Base-by-base conservation (phyloP, 805 yeast genomes). In the Candida qinlingensis region DNA sequence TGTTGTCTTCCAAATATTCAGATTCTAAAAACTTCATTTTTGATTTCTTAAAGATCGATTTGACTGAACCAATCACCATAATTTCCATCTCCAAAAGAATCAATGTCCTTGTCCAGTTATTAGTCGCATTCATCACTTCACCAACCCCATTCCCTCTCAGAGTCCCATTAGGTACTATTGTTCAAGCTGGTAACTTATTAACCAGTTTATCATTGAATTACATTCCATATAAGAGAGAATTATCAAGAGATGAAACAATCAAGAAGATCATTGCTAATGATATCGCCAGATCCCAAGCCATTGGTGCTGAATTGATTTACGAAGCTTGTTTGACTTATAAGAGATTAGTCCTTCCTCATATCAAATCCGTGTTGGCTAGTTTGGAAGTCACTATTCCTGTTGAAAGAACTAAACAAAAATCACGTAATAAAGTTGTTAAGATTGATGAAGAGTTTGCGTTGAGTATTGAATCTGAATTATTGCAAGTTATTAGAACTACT, bases 361-460 rank as follows among this genome's bases (percentile, higher is more conserved):
- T 79, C 39, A 63, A 68, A 25, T 64, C 72, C n/a, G 66, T 84
- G 13, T 59, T 83, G 12, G 70, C 82, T 2, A 66, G 77, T 30
- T 64, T 84, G 51, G 89, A 85, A 56, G 71, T 76, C 34, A 64
- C 78, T 29, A 67, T 85, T 38, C 90, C 90, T n/a, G 70, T 77
- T 46, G 63, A 65, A 35, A 67, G 69, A 28, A 68, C 64, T 44
- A 58, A 55, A 30, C 57, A 61, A 8, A 62, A 73, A 47, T 6
- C 36, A 19, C 19, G 19, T 8, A 46, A 42, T 27, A 80, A 72
- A 48, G 44, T 52, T 1, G 65, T 79, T 44, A 67, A 69, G 41
- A 69, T 76, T 39, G 73, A 72, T 39, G 60, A 60, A 41, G 66
- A 62, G 5, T 54, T 53, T 5, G 58, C 67, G 11, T 45, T 65